Evolutionary conservation across 1,284 basidiomycete genomes (phyloP).

Genomic region (Sanghuangporus weigelae): DNA sequence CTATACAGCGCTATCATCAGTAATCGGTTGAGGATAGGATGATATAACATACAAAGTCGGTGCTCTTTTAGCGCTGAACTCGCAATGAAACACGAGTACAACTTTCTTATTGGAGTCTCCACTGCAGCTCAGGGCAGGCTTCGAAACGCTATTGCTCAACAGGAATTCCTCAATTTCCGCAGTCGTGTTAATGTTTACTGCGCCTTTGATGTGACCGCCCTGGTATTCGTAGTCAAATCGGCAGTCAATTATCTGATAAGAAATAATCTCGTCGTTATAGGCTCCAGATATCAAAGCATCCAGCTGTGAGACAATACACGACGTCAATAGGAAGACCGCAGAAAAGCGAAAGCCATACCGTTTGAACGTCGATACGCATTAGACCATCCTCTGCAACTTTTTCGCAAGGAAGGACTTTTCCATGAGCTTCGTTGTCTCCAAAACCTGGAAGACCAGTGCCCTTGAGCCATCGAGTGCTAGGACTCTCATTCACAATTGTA

Average conservation of each 20-base stretch:
- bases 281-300: slow-evolving; percentile 70
- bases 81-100: slow-evolving; percentile 95
- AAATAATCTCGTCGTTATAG: slow-evolving; percentile 59
- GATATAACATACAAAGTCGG: slow-evolving; percentile 78
- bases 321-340: neutral
- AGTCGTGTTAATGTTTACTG: slow-evolving; percentile 89
- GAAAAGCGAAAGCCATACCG: slow-evolving; percentile 47
- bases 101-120: slow-evolving; percentile 74
- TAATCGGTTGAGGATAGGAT: neutral
- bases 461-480: slow-evolving; percentile 48
- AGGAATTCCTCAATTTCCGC: slow-evolving; percentile 78
- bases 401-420: slow-evolving; percentile 93
- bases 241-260: slow-evolving; percentile 88
- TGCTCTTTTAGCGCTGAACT: slow-evolving; percentile 93
- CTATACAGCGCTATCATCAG: slow-evolving; percentile 34
- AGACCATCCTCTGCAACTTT: slow-evolving; percentile 91
- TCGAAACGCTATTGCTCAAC: slow-evolving; percentile 49
- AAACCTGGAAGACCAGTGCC: slow-evolving; percentile 66
- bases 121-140: slow-evolving; percentile 77
- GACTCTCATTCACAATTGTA: slow-evolving; percentile 35
- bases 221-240: slow-evolving; percentile 96
- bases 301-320: slow-evolving; percentile 41
- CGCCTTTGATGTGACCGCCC: slow-evolving; percentile 90
- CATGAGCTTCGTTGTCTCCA: slow-evolving; percentile 87
- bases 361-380: slow-evolving; percentile 82